Conservation (phyloP, 257 asterid genomes). For the Ocimum tenuiflorum region DNA sequence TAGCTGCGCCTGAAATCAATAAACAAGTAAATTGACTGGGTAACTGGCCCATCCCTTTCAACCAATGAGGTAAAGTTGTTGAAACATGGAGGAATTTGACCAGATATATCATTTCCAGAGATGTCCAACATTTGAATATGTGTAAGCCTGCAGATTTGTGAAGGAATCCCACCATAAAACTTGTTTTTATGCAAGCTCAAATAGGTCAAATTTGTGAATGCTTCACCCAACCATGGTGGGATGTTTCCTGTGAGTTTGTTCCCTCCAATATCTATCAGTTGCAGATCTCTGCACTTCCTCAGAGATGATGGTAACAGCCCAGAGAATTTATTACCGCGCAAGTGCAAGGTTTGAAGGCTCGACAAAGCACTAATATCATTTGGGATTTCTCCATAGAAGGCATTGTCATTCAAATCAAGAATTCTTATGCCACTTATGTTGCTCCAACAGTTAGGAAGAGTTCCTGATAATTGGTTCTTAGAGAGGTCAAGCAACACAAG, state of each 20-base stretch:
- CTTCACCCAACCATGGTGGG: slow-evolving; percentile 14
- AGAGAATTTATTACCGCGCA: background rate
- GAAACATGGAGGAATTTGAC: slow-evolving; percentile 33
- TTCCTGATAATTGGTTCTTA: slow-evolving; percentile 17
- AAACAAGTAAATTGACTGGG: background rate
- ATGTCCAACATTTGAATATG: slow-evolving; percentile 33
- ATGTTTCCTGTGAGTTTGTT: slow-evolving; percentile 12
- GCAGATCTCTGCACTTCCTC: background rate
- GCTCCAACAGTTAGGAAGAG: slow-evolving; percentile 27
- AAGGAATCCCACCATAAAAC: slow-evolving; percentile 29
- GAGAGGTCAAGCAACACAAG: slow-evolving; percentile 18
- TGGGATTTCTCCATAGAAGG: slow-evolving; percentile 15
- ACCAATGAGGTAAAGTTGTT: slow-evolving; percentile 13
- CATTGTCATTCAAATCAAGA: slow-evolving; percentile 21
- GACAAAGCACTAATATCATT: background rate
- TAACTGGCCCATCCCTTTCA: background rate
- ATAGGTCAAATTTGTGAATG: background rate
- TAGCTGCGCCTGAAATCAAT: background rate
- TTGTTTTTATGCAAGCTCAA: slow-evolving; percentile 22
- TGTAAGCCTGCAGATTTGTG: slow-evolving; percentile 26
- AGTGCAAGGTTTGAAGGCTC: background rate
- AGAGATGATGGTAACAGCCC: slow-evolving; percentile 11
- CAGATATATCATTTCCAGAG: slow-evolving; percentile 28
- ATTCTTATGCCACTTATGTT: background rate
- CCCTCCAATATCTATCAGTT: background rate